phyloP scores from a whole-genome alignment of 805 yeast genomes.

The Ogataea zsoltii region DNA sequence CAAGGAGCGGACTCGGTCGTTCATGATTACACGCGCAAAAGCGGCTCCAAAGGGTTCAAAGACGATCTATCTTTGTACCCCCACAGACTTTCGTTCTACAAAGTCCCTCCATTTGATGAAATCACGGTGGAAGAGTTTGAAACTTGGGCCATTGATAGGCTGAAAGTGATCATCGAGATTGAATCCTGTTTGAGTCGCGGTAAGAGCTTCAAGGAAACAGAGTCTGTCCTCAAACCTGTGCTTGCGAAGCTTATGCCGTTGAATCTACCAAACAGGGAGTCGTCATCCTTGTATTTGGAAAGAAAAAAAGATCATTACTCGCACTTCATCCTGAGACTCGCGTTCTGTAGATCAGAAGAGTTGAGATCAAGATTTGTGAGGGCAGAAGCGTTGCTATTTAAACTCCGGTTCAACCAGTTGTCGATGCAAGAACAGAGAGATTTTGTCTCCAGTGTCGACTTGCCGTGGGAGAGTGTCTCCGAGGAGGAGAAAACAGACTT shows the following conservation, averaged over 20 bases:
- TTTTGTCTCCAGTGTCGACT: slow-evolving; percentile 64
- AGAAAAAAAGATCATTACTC: slow-evolving; percentile 89
- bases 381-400: slow-evolving; percentile 75
- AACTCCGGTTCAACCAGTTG: slow-evolving; percentile 65
- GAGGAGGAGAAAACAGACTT: slow-evolving; percentile 59
- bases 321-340: slow-evolving; percentile 83
- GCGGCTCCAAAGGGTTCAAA: slow-evolving; percentile 30
- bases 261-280: slow-evolving; percentile 42
- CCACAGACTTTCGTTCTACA: slow-evolving; percentile 72
- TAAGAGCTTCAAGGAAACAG: slow-evolving; percentile 64
- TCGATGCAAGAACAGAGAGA: slow-evolving; percentile 66
- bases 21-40: slow-evolving; percentile 26
- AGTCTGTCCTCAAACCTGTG: slow-evolving; percentile 62
- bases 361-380: slow-evolving; percentile 75
- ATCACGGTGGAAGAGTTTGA: slow-evolving; percentile 92
- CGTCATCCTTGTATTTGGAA: slow-evolving; percentile 49
- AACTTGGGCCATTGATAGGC: slow-evolving; percentile 91
- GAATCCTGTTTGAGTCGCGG: slow-evolving; percentile 73
- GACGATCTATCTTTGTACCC: slow-evolving; percentile 39
- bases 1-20: slow-evolving; percentile 32
- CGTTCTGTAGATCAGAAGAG: slow-evolving; percentile 86
- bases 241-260: slow-evolving; percentile 67
- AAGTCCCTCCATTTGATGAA: slow-evolving; percentile 76
- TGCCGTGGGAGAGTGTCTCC: slow-evolving; percentile 71
- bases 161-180: slow-evolving; percentile 79